phyloP scores from a whole-genome alignment of 306 rosid genomes.

The peach (Prunus persica) region Prunus_persica_NCBIv2 NC_034009.1:28448001-28448500 shows the following conservation, averaged over 20 bases:
- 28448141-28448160: neutral
- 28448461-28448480: neutral
- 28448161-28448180: too few species aligned
- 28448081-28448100: neutral
- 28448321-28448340: conserved; percentile 30
- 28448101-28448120: neutral
- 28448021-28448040: conserved; percentile 43
- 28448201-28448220: too few species aligned
- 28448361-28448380: conserved; percentile 33
- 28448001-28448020: conserved; percentile 30
- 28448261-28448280: too few species aligned
- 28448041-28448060: neutral
- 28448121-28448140: neutral
- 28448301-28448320: neutral
- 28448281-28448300: neutral
- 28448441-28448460: neutral
- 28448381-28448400: neutral
- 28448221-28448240: too few species aligned
- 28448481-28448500: neutral
- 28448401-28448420: neutral
- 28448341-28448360: conserved; percentile 37
- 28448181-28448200: too few species aligned
- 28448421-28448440: neutral
- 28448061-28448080: neutral
- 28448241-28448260: too few species aligned